A percentile compares a stretch with the other conserved stretches of the same genome.
These are phyloP conservation scores for Ascoidea tarda DNA, from an alignment of 805 yeast species.

Conservation along the genomic window DNA sequence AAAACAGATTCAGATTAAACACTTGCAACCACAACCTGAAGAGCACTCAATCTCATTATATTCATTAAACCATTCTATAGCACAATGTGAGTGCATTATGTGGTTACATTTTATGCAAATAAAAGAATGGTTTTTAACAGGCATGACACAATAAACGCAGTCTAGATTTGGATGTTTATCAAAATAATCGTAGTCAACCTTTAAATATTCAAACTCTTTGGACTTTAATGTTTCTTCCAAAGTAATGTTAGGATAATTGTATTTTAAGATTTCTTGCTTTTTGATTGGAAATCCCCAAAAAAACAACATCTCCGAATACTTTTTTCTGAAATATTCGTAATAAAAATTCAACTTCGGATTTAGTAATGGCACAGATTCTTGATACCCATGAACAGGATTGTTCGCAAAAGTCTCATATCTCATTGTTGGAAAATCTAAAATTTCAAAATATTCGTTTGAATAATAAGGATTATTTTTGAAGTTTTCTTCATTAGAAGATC, in stretches of 20 bases:
- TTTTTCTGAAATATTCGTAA: conserved; percentile 25
- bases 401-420: conserved; percentile 16
- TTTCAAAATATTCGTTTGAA: conserved; percentile 9
- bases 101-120: conserved; percentile 70
- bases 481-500: not conserved
- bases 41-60: conserved; percentile 44
- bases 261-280: conserved; percentile 64
- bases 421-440: conserved; percentile 8
- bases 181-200: conserved; percentile 15
- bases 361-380: conserved; percentile 18
- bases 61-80: conserved; percentile 62
- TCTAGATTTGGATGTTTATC: conserved; percentile 16
- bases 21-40: conserved; percentile 74
- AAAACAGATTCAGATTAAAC: conserved; percentile 17
- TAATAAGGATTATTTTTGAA: conserved; percentile 9
- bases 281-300: conserved; percentile 78
- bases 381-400: conserved; percentile 24
- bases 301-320: conserved; percentile 66
- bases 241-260: conserved; percentile 27
- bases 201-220: conserved; percentile 19
- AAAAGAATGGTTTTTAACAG: conserved; percentile 39
- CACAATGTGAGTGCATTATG: conserved; percentile 66
- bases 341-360: not conserved
- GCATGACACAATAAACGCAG: conserved; percentile 56
- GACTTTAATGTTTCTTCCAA: conserved; percentile 16